phyloP scores from a whole-genome alignment of 768 basidiomycete species.

The Boletus sp. region DNA sequence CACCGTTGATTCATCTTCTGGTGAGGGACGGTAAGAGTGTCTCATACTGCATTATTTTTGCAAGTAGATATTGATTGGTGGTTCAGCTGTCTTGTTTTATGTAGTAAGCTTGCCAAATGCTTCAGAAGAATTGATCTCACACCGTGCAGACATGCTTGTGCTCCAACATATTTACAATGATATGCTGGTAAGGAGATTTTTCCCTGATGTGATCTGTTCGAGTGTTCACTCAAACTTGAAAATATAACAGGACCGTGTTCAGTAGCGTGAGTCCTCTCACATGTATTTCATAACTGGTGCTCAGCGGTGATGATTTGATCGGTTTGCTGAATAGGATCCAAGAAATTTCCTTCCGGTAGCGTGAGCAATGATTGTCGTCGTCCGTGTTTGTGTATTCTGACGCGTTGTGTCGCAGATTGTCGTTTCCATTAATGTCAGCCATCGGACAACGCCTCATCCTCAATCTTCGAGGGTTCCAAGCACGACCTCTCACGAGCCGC shows the following conservation, averaged over 20 bases:
- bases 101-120: not conserved
- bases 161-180: conserved; percentile 2
- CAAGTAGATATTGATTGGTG: not conserved
- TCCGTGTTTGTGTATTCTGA: not conserved
- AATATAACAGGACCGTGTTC: conserved; percentile 7
- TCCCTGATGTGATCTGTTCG: too few species aligned
- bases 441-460: too few species aligned
- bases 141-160: conserved; percentile 1
- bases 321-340: conserved; percentile 11
- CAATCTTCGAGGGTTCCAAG: too few species aligned
- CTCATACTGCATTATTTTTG: not conserved
- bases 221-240: not conserved
- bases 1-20: not conserved
- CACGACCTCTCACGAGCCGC: too few species aligned
- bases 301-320: not conserved
- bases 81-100: conserved; percentile 6
- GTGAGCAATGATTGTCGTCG: not conserved
- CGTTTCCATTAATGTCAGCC: too few species aligned
- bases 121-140: not conserved
- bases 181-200: conserved; percentile 8
- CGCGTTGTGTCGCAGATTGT: too few species aligned
- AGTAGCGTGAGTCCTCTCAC: not conserved
- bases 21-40: conserved; percentile 7
- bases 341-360: conserved; percentile 3
- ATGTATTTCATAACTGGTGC: not conserved